Evolutionary conservation across 306 rosid genomes (phyloP).

Genomic region (Styphnolobium japonicum): DNA sequence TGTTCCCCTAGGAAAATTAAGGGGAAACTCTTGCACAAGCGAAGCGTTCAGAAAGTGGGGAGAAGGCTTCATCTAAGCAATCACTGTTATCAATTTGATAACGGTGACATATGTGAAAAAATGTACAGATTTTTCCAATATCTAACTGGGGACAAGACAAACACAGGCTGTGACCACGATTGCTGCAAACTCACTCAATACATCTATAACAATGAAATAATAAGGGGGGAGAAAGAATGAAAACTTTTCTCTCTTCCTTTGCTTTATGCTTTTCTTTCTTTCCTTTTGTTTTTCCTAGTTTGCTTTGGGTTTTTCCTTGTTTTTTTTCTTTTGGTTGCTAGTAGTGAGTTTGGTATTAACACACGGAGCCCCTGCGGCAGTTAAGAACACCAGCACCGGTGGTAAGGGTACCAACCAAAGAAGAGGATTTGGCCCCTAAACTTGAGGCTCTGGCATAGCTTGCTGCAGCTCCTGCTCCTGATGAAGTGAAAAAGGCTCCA

Average conservation of each 20-base stretch:
- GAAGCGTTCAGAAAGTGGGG: conserved; percentile 10
- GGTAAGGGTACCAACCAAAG: conserved; percentile 72
- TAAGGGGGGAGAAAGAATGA: conserved; percentile 52
- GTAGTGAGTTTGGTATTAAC: conserved; percentile 49
- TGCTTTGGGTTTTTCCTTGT: no score
- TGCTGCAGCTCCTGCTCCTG: conserved; percentile 79
- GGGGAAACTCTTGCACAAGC: conserved; percentile 21
- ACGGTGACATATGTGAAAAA: conserved; percentile 32
- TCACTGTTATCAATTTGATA: conserved; percentile 38
- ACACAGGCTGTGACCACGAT: conserved; percentile 38
- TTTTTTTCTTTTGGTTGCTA: conserved; percentile 17
- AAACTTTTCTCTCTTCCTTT: conserved; percentile 47
- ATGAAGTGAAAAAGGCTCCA: conserved; percentile 84
- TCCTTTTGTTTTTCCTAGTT: no score
- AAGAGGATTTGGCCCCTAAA: conserved; percentile 94
- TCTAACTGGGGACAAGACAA: conserved; percentile 50
- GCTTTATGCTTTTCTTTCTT: conserved; percentile 18
- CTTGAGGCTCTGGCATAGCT: conserved; percentile 99
- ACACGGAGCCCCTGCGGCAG: conserved; percentile 62
- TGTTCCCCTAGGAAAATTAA: conserved; percentile 27
- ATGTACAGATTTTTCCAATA: conserved; percentile 55
- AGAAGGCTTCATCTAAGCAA: conserved; percentile 27
- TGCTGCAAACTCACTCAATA: conserved; percentile 52
- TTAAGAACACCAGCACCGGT: conserved; percentile 70
- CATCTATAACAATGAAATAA: conserved; percentile 44